Base-by-base conservation (phyloP, 148 eudicot species). In the Fagopyrum esculentum region DNA sequence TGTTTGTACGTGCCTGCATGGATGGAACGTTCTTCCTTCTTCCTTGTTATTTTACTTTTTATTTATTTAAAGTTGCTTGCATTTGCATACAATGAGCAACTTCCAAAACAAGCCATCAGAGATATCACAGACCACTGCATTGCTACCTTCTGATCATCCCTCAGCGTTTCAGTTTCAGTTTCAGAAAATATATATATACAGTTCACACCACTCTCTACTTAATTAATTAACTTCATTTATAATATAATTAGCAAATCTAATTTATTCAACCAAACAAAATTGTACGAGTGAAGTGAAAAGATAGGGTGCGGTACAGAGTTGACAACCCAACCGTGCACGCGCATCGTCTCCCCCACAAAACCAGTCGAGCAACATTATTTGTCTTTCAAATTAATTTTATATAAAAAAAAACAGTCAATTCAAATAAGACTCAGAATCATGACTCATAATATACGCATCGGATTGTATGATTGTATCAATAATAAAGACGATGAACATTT, bases 51-150 rank as follows among this genome's bases (percentile, higher is more conserved):
- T 49, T 17, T 2, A 49, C 22, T 48, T 72, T 29, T 72, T 12
- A 8, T 26, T 3, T 7, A 6, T 72, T 72, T 72, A 19, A 17
- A 7, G 9, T 1, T 59, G 1, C 16, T 13, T 69, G 72, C 47
- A 35, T 35, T 69, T 40, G 19, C 45, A 69, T 69, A 69, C 45
- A 69, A 69, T 35, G 45, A 69, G 17, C 49, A 56, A 80, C 79
- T 77, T 80, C 83, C 50, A 71, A 81, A 54, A 76, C 86, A 81
- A 83, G 78, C 47, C 66, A 81, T 81, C 82, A 84, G 77, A 74
- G 66, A n/a, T 9, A 5, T 29, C 57, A 59, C 35, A 59, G 66
- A 3, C 35, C 40, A 59, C 35, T 26, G 66, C 66, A 59, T 59
- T 59, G 35, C 66, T 59, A 59, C 66, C 35, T 59, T 59, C 66